A percentile compares a stretch with the other conserved stretches of the same genome.
phyloP scores from a whole-genome alignment of 2,329 filamentous ascomycete species.

The Cladosporium halotolerans region DNA sequence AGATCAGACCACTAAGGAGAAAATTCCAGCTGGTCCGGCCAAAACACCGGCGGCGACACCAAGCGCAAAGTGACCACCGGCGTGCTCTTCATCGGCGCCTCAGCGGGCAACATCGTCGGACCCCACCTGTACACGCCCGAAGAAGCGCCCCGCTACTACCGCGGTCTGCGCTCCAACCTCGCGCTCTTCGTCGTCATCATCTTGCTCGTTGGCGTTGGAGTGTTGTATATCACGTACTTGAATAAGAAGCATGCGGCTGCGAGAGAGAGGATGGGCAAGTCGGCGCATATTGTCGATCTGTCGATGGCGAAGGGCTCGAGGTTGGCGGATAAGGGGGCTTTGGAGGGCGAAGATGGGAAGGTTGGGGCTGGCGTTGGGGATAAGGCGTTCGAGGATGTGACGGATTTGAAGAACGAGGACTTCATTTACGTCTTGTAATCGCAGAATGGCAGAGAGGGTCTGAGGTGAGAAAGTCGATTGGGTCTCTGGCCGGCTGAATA shows the following conservation, averaged over 20 bases:
- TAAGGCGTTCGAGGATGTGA: slow-evolving; percentile 53
- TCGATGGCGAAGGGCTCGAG: slow-evolving; percentile 51
- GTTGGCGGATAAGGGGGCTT: slow-evolving; percentile 26
- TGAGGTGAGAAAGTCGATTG: too few species aligned
- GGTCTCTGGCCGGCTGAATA: too few species aligned
- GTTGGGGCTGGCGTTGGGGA: slow-evolving; percentile 33
- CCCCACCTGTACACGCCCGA: slow-evolving; percentile 58
- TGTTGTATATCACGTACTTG: slow-evolving; percentile 46
- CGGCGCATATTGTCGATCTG: slow-evolving; percentile 50
- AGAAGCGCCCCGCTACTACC: slow-evolving; percentile 52
- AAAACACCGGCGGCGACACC: slow-evolving; percentile 62
- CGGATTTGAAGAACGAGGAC: slow-evolving; percentile 57
- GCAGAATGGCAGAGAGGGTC: too few species aligned
- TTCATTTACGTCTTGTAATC: slow-evolving; percentile 53
- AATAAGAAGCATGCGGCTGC: slow-evolving; percentile 51
- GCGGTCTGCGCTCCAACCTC: slow-evolving; percentile 56
- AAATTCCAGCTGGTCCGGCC: slow-evolving; percentile 45
- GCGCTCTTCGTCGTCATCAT: slow-evolving; percentile 56
- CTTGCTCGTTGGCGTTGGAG: slow-evolving; percentile 41
- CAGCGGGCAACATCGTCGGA: slow-evolving; percentile 54
- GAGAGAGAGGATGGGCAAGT: slow-evolving; percentile 55
- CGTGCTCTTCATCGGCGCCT: slow-evolving; percentile 57
- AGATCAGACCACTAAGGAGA: background rate
- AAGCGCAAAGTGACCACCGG: slow-evolving; percentile 63
- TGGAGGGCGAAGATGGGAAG: slow-evolving; percentile 26